Percentiles rank a stretch among this genome's conserved stretches.
These are phyloP conservation scores for Diplodia intermedia DNA, from an alignment of 2,329 filamentous ascomycete species.

Conservation along the genomic window DNA sequence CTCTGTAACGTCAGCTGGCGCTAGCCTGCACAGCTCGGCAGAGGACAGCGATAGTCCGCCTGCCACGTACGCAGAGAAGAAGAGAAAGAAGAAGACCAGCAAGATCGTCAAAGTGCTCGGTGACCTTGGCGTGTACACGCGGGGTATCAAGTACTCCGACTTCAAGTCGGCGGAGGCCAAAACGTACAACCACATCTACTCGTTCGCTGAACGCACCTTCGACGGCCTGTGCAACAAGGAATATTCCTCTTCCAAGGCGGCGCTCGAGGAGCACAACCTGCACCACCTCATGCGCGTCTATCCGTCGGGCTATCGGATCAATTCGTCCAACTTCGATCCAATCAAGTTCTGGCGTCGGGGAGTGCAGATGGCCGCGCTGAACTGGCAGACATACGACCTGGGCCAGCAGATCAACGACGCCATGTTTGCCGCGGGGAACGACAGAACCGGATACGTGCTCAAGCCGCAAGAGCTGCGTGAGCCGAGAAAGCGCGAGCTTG, in stretches of 20 bases:
- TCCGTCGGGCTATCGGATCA: slow-evolving; percentile 79
- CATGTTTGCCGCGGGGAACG: slow-evolving; percentile 91
- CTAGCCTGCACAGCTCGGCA: slow-evolving; percentile 62
- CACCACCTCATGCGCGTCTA: slow-evolving; percentile 93
- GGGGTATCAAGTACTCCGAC: slow-evolving; percentile 81
- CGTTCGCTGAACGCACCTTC: slow-evolving; percentile 89
- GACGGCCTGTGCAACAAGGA: slow-evolving; percentile 79
- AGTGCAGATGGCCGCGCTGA: slow-evolving; percentile 96
- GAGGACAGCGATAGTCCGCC: slow-evolving; percentile 78
- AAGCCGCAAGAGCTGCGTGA: slow-evolving; percentile 84
- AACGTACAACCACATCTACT: slow-evolving; percentile 92
- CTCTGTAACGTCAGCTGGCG: slow-evolving; percentile 63
- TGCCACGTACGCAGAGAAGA: slow-evolving; percentile 62
- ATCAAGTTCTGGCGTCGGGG: slow-evolving; percentile 92
- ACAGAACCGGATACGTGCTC: slow-evolving; percentile 88
- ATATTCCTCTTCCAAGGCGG: slow-evolving; percentile 74
- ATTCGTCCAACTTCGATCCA: slow-evolving; percentile 93
- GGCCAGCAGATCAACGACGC: slow-evolving; percentile 96
- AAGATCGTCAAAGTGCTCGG: slow-evolving; percentile 87
- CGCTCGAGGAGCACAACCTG: slow-evolving; percentile 89
- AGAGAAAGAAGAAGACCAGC: slow-evolving; percentile 70
- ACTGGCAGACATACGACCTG: slow-evolving; percentile 97
- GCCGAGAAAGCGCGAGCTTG: slow-evolving; percentile 39
- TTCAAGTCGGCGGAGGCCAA: slow-evolving; percentile 81
- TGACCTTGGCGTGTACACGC: slow-evolving; percentile 80